phyloP scores from a whole-genome alignment of 805 yeast genomes.

The Soucietia sequanensis region DNA sequence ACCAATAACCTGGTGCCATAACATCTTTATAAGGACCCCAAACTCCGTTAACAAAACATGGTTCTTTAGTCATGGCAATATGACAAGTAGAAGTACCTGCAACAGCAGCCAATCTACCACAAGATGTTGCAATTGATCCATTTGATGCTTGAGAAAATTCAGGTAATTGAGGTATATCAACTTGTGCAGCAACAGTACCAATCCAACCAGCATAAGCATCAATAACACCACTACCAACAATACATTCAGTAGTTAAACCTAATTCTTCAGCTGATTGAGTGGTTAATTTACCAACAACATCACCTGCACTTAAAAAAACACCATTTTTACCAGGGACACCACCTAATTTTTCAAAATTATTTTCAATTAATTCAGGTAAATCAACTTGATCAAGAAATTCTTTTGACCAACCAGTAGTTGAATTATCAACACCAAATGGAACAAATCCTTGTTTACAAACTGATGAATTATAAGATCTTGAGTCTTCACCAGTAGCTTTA shows the following conservation, averaged over 20 bases:
- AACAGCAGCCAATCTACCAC: slow-evolving; percentile 92
- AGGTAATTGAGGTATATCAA: slow-evolving; percentile 57
- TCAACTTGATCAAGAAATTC: slow-evolving; percentile 71
- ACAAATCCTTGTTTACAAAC: slow-evolving; percentile 96
- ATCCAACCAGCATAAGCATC: slow-evolving; percentile 99
- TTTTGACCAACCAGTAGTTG: slow-evolving; percentile 84
- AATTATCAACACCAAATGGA: slow-evolving; percentile 88
- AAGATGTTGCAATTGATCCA: slow-evolving; percentile 53
- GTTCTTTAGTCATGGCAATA: slow-evolving; percentile 77
- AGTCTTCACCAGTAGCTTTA: slow-evolving; percentile 83
- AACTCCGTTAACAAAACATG: slow-evolving; percentile 91
- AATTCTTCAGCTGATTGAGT: slow-evolving; percentile 71
- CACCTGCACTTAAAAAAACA: slow-evolving; percentile 81
- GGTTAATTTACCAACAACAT: slow-evolving; percentile 73
- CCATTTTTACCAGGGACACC: slow-evolving; percentile 79
- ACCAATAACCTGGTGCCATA: slow-evolving; percentile 86
- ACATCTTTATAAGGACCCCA: slow-evolving; percentile 99
- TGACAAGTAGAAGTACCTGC: slow-evolving; percentile 99
- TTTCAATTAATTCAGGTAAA: slow-evolving; percentile 72
- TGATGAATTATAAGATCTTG: slow-evolving; percentile 84
- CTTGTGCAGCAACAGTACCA: slow-evolving; percentile 93
- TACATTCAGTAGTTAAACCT: slow-evolving; percentile 76
- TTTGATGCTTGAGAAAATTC: slow-evolving; percentile 46
- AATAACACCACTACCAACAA: slow-evolving; percentile 93
- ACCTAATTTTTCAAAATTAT: slow-evolving; percentile 77